Conservation (phyloP, 495 filamentous ascomycete genomes). For the Aspergillus asperescens region DNA sequence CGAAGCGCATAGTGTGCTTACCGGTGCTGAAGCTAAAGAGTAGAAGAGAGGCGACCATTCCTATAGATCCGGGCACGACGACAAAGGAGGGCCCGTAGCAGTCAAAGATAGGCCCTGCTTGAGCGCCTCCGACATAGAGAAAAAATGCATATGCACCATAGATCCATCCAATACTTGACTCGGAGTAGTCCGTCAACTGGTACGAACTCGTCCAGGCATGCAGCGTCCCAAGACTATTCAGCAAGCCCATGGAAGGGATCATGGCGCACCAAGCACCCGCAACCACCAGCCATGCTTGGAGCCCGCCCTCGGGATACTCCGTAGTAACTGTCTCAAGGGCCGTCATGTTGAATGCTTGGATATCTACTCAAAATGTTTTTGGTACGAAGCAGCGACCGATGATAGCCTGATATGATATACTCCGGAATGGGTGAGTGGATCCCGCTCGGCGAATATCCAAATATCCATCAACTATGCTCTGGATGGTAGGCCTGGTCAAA, state of each 20-base stretch:
- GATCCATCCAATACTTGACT: constrained; percentile 66
- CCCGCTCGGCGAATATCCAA: no score
- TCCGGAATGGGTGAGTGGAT: no score
- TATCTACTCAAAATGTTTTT: no score
- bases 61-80: constrained; percentile 26
- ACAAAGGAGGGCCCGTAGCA: constrained; percentile 23
- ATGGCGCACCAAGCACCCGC: constrained; percentile 59
- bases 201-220: constrained; percentile 52
- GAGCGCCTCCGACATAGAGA: constrained; percentile 45
- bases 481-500: no score
- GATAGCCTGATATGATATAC: no score
- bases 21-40: constrained; percentile 49
- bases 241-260: constrained; percentile 58
- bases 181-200: constrained; percentile 48
- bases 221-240: constrained; percentile 64
- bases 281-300: constrained; percentile 61
- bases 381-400: no score
- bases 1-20: neutral
- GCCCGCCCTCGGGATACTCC: constrained; percentile 60
- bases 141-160: constrained; percentile 64
- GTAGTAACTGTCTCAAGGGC: neutral
- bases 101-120: constrained; percentile 31
- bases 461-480: no score
- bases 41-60: constrained; percentile 24
- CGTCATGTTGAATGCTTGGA: neutral